Base-by-base conservation (phyloP, 768 basidiomycete genomes). In the Mycena belliarum region DNA sequence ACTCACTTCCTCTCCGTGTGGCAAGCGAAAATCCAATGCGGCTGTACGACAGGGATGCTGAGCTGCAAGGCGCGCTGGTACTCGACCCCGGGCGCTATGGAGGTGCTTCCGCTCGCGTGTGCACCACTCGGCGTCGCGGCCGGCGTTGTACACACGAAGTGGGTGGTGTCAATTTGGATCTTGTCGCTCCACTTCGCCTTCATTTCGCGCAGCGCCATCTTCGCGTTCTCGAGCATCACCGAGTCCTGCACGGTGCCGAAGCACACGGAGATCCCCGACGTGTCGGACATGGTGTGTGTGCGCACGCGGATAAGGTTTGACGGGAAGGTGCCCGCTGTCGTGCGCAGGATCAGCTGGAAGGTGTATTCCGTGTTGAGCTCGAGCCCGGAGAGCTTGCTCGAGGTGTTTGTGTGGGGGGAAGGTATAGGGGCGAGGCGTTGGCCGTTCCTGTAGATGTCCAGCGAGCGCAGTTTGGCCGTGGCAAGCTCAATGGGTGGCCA, bases 161-260 rank as follows among this genome's bases (percentile, higher is more conserved):
- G 96, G 0, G 95, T 98, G 11, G 96, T 98, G 69, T 99, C 96
- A 56, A 98, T 95, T 75, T 95, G 92, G 38, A 99, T 95, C 67
- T 86, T 89, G 63, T 95, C 89, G 66, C 87, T 91, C 88, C 89
- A 95, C 63, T 89, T 89, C 0, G 93, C 96, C 40, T 81, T 82
- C 90, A 98, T 97, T 65, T 91, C 87, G 44, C 80, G 70, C 51
- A 99, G 73, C 9, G 93, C 92, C 53, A 84, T 70, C 71, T 92
- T 93, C 29, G 89, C 87, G 60, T 94, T 87, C 67, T 91, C 88
- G 54, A 96, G 78, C 55, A 95, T 68, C 4, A 84, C 80, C 0
- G 73, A 55, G 63, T 97, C 94, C 57, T 91, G 82, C 2, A 97
- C 84, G 44, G 88, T 94, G 2, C 95, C 97, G 65, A 98, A 98